Evolutionary conservation across 2,329 filamentous ascomycete species (phyloP).

Genomic region (Penicillium fuscoglaucum): DNA sequence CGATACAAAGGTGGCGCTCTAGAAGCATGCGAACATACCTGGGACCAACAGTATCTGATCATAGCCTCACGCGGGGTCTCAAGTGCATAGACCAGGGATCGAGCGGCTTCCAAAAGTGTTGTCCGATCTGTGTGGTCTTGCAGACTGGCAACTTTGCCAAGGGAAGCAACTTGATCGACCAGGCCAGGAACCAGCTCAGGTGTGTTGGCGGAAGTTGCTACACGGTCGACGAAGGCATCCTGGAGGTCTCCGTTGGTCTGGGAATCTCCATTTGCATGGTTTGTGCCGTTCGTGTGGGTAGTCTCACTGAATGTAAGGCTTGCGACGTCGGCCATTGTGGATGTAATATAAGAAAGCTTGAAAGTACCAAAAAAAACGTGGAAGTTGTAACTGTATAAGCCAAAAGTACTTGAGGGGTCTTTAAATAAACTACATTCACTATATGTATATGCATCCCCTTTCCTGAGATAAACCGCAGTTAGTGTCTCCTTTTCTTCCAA

Average conservation of each 20-base stretch:
- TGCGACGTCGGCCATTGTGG: neutral
- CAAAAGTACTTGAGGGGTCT: neutral
- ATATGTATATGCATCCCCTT: neutral
- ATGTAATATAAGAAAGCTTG: neutral
- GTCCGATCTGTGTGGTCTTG: conserved; percentile 13
- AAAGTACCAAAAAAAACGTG: neutral
- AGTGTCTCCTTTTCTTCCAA: neutral
- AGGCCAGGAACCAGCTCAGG: conserved; percentile 17
- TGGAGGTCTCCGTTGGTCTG: neutral
- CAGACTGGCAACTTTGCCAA: conserved; percentile 2
- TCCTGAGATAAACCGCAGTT: neutral
- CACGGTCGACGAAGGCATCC: conserved; percentile 12
- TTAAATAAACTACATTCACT: neutral
- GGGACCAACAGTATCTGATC: conserved; percentile 19
- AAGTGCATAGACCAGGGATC: conserved; percentile 17
- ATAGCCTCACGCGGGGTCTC: conserved; percentile 22
- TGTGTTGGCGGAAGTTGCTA: conserved; percentile 17
- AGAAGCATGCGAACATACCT: conserved; percentile 1
- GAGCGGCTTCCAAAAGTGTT: conserved; percentile 20
- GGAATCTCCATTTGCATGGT: neutral
- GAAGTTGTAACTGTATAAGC: too few relatives aligned
- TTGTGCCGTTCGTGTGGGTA: neutral
- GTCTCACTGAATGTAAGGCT: neutral
- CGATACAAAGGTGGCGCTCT: neutral
- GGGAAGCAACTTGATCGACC: conserved; percentile 13